Evolutionary conservation across 164 flowering plant species (phyloP), one percentile per base, ranked within the genome.

Genomic region (Warburgia ugandensis): DNA sequence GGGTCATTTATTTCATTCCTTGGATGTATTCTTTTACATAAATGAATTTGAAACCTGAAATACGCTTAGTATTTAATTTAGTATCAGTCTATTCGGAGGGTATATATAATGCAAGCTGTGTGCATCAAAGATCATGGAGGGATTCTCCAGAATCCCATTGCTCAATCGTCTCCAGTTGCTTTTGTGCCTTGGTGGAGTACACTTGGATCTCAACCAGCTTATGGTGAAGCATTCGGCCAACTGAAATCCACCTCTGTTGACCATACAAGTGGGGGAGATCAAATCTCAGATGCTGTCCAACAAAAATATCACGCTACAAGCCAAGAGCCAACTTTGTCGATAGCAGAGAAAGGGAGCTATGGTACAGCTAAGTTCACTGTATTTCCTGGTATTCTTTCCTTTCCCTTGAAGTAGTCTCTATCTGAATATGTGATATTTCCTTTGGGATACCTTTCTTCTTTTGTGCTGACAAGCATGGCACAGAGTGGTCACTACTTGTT

Each of bases 181-280:
- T 43, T 70, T 1, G 48, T 57, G 44, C 70, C 83, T 45, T 63
- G 74, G 67, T 74, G 82, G 86, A 65, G 65, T 64, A 59, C 67
- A 13, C 23, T 68, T 27, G 78, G 70, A 48, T 56, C 77, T 53
- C 79, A 70, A 35, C 20, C 72, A 6, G 51, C 35, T 28, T 50
- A 52, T 46, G 71, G 60, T 2, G 80, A 77, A 23, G 36, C 75
- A 6, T 70, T 65, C 51, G 69, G 64, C 22, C 71, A 67, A 33
- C 16, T 60, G 46, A 76, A 69, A 63, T 20, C 63, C 31, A 29
- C 53, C 12, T 64, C 66, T 45, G 31, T 30, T 30, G 77, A 68
- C 40, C 58, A 52, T n/a, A 29, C 62, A 25, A 32, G 42, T 33
- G 46, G 36, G 22, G 75, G 50, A 35, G 59, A 62, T 51, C 77